Base-by-base conservation (phyloP, 2,329 filamentous ascomycete species). In the Cercospora zeina region DNA sequence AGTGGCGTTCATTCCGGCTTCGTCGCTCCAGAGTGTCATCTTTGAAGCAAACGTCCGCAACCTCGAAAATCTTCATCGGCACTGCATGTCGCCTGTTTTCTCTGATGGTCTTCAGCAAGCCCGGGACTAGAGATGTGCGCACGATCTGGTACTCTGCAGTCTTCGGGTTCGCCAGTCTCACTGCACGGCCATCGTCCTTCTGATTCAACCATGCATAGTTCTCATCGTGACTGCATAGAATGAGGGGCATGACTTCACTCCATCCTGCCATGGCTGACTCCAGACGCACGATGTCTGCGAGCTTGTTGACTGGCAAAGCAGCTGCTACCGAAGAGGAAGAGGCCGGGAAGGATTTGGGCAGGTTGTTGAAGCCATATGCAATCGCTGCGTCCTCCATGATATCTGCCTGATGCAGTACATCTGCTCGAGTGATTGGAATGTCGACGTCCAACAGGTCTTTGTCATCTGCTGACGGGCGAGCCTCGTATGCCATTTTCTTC, bases 341-440 rank as follows among this genome's bases (percentile, higher is more conserved):
- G 77, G 88, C 92, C 8, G 93, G 92, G 72, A 93, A 91, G 54
- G 89, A 87, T 57, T 92, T 88, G 1, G 93, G 93, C 16, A 99
- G 87, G 66, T 90, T 91, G 83, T 99, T 99, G 85, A 96, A 99
- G 68, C 96, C 95, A 76, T 97, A 97, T 58, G 91, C 92, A 67
- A 99, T 95, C 42, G 92, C 95, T 19, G 96, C 88, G 74, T 99
- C 96, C 79, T 99, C 95, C 93, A 99, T 99, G 69, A 99, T 90
- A 75, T 99, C 95, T 71, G 92, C 96, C 74, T 97, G 90, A 77
- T 99, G 95, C 33, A 99, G 87, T 45, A 99, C 89, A 76, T 99
- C 95, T 53, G 95, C 93, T 65, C 95, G 87, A 51, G 93, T 97
- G 33, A 93, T 86, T 8, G 95, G 95, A 24, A 97, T 85, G 36